Conservation (phyloP, 352 stramenopile species). For the Phytophthora tentaculata region DNA sequence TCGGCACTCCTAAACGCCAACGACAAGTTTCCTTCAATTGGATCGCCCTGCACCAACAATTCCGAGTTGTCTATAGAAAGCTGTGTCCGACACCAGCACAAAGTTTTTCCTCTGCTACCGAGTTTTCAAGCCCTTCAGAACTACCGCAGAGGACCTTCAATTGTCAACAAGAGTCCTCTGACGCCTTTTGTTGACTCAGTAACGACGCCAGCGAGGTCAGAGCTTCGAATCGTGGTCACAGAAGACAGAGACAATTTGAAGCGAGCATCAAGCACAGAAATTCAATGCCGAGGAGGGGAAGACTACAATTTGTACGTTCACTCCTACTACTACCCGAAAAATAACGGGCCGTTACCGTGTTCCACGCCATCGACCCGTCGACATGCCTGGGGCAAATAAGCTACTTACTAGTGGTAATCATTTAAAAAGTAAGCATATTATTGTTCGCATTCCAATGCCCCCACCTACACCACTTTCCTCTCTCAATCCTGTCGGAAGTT, state of each 20-base stretch:
- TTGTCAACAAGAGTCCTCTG: not conserved
- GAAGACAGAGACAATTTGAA: not conserved
- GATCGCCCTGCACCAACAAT: not conserved
- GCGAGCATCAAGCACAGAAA: not conserved
- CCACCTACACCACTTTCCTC: too few species aligned
- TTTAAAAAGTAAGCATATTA: not conserved
- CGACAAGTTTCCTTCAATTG: constrained; percentile 9
- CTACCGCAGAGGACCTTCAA: constrained; percentile 4
- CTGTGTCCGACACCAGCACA: constrained; percentile 6
- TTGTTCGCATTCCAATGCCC: too few species aligned
- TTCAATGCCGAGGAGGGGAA: not conserved
- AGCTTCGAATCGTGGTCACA: constrained; percentile 21
- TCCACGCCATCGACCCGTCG: not conserved
- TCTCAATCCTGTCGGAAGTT: too few species aligned
- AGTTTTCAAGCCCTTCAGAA: constrained; percentile 20
- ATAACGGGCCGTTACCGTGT: not conserved
- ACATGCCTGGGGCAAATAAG: constrained; percentile 3
- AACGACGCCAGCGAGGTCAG: not conserved
- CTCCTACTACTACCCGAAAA: constrained; percentile 21
- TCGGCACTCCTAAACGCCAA: constrained; percentile 18
- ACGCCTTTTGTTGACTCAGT: not conserved
- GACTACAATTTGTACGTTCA: constrained; percentile 19
- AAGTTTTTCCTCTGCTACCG: constrained; percentile 24
- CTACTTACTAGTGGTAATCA: not conserved
- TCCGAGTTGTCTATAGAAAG: not conserved